Conservation (phyloP, 2,329 filamentous ascomycete species). For the Emydomyces testavorans region DNA sequence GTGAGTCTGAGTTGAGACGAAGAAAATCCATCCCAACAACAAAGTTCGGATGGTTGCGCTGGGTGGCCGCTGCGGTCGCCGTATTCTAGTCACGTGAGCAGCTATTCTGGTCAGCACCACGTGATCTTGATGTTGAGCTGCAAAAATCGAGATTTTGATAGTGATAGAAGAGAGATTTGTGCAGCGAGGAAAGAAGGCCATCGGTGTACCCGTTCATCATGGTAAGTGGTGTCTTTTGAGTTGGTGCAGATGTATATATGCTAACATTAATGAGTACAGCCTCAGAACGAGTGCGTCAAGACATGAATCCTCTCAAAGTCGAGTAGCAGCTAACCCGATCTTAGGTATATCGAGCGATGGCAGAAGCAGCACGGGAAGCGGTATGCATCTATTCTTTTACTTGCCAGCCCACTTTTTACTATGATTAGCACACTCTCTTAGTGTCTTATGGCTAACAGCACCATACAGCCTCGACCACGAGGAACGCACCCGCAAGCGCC, state of each 20-base stretch:
- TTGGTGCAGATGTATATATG: not conserved
- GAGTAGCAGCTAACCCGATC: not conserved
- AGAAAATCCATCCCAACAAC: not conserved
- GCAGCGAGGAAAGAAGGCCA: not conserved
- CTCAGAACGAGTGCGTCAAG: slow-evolving; percentile 36
- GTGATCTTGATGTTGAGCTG: not conserved
- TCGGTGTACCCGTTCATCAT: slow-evolving; percentile 14
- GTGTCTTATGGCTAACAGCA: slow-evolving; percentile 1
- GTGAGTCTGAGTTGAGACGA: too few species aligned
- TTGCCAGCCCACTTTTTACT: not conserved
- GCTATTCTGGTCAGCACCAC: not conserved
- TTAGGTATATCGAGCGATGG: slow-evolving; percentile 61
- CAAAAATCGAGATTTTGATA: slow-evolving; percentile 6
- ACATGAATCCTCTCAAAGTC: slow-evolving; percentile 8
- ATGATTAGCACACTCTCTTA: too few species aligned
- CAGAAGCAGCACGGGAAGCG: slow-evolving; percentile 51
- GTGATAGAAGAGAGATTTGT: slow-evolving; percentile 7
- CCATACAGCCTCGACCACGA: slow-evolving; percentile 60
- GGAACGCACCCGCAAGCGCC: slow-evolving; percentile 75
- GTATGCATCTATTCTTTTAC: slow-evolving; percentile 16
- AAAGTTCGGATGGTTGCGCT: not conserved
- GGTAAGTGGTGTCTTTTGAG: slow-evolving; percentile 11
- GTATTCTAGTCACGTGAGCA: not conserved
- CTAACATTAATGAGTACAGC: slow-evolving; percentile 19
- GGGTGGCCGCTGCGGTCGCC: slow-evolving; percentile 8